phyloP scores from a whole-genome alignment of 2,329 filamentous ascomycete genomes.

The Emmonsiellopsis sp. region DNA sequence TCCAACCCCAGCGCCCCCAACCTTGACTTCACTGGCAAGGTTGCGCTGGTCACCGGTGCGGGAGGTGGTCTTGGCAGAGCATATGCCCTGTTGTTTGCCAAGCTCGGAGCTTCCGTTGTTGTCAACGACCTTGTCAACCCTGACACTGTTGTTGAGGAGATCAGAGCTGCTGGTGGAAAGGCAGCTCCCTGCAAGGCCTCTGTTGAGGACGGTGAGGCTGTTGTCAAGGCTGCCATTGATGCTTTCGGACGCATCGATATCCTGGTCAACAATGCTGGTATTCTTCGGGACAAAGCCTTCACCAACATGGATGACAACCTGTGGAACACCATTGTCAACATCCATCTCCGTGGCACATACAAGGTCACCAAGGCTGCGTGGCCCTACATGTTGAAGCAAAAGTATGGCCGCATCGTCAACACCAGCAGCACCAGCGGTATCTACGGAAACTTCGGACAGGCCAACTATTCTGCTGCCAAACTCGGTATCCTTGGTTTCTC shows the following conservation, averaged over 20 bases:
- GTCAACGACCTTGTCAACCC: constrained; percentile 96
- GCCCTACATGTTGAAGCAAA: constrained; percentile 97
- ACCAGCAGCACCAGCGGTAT: constrained; percentile 95
- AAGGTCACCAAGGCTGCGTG: constrained; percentile 95
- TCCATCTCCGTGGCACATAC: constrained; percentile 90
- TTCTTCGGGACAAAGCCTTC: constrained; percentile 96
- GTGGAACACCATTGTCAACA: constrained; percentile 86
- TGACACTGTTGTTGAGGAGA: constrained; percentile 83
- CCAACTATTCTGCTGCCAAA: constrained; percentile 93
- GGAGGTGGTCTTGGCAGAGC: constrained; percentile 83
- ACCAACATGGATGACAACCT: constrained; percentile 91
- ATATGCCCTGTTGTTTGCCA: constrained; percentile 81
- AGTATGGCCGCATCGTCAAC: constrained; percentile 95
- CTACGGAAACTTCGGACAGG: constrained; percentile 98
- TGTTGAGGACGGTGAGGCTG: constrained; percentile 81
- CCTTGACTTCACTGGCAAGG: constrained; percentile 73
- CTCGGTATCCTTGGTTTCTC: constrained; percentile 92
- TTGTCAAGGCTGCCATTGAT: constrained; percentile 90
- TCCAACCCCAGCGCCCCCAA: constrained; percentile 63
- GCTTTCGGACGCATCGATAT: constrained; percentile 90
- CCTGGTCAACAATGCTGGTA: constrained; percentile 95
- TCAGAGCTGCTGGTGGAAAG: constrained; percentile 79
- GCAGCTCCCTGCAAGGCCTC: constrained; percentile 89
- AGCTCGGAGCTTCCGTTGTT: constrained; percentile 73
- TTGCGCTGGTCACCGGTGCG: constrained; percentile 78